These are phyloP conservation scores for Pseudopyricularia cyperi DNA, from an alignment of 2,329 filamentous ascomycete genomes.

Conservation along the genomic window DNA sequence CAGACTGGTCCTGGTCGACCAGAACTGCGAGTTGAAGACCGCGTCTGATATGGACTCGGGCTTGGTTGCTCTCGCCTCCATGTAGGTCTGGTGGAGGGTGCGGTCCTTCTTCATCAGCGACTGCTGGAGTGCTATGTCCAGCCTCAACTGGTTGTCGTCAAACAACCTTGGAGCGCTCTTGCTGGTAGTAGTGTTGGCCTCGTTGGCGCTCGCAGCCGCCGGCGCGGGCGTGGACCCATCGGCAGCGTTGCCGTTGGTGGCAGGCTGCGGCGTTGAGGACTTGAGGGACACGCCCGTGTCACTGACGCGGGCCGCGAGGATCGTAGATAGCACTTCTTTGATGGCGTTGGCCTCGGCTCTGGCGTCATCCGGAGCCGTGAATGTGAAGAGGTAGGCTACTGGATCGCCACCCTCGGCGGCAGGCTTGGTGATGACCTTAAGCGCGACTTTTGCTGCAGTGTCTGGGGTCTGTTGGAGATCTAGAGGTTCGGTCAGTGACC, in stretches of 20 bases:
- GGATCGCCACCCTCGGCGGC: conserved; percentile 40
- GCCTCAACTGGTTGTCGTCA: conserved; percentile 65
- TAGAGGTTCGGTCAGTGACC: conserved; percentile 19
- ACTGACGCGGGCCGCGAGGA: conserved; percentile 56
- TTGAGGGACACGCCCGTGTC: conserved; percentile 35
- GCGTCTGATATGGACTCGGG: conserved; percentile 69
- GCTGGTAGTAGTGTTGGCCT: conserved; percentile 14
- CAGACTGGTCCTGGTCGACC: conserved; percentile 76
- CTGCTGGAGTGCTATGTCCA: conserved; percentile 72
- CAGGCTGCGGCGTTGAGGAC: conserved; percentile 22
- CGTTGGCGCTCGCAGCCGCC: conserved; percentile 56
- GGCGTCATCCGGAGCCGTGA: conserved; percentile 65
- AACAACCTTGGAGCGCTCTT: conserved; percentile 54
- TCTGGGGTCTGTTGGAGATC: conserved; percentile 93
- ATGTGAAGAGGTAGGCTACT: conserved; percentile 72
- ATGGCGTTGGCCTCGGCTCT: conserved; percentile 74
- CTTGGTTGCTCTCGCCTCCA: conserved; percentile 71
- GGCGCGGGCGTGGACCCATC: conserved; percentile 59
- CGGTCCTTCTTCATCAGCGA: conserved; percentile 74
- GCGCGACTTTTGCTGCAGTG: conserved; percentile 76
- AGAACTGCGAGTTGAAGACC: conserved; percentile 86
- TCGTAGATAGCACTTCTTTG: conserved; percentile 66
- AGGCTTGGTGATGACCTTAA: conserved; percentile 75
- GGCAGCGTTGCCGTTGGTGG: conserved; percentile 8
- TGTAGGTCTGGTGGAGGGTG: conserved; percentile 68